A percentile compares a stretch with the other conserved stretches of the same genome.
phyloP scores from a whole-genome alignment of 2,329 filamentous ascomycete species.

The Cladosporium sp. region DNA sequence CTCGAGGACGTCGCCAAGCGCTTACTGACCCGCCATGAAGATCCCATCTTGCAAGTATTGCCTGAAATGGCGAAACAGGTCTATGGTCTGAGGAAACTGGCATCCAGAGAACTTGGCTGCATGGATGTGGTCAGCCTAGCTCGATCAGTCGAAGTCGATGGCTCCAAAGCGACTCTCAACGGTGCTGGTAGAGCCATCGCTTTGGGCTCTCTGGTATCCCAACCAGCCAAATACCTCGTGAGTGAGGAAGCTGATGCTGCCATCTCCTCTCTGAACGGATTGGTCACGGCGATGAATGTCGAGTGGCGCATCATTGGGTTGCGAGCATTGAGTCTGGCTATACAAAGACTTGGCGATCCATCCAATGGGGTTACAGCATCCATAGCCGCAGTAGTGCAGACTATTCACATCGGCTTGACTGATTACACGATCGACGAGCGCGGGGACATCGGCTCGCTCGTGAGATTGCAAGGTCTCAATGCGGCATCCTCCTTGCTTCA shows the following conservation, averaged over 20 bases:
- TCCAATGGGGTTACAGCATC: background rate
- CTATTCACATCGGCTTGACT: slow-evolving; percentile 51
- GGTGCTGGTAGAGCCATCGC: slow-evolving; percentile 41
- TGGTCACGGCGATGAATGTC: slow-evolving; percentile 29
- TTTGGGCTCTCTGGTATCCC: slow-evolving; percentile 32
- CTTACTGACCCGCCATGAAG: slow-evolving; percentile 26
- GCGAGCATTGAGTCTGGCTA: slow-evolving; percentile 31
- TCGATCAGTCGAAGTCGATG: slow-evolving; percentile 23
- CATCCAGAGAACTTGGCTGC: slow-evolving; percentile 15
- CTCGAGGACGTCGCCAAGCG: slow-evolving; percentile 20
- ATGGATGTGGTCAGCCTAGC: slow-evolving; percentile 16
- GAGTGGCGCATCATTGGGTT: slow-evolving; percentile 41
- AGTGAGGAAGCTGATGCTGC: slow-evolving; percentile 21
- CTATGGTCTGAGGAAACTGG: slow-evolving; percentile 13
- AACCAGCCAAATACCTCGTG: slow-evolving; percentile 14
- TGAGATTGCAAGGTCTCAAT: slow-evolving; percentile 71
- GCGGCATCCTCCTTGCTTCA: slow-evolving; percentile 40
- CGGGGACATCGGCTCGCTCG: slow-evolving; percentile 83
- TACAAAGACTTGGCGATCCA: background rate
- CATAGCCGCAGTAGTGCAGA: slow-evolving; percentile 3
- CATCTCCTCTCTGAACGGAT: slow-evolving; percentile 29
- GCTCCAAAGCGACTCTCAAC: slow-evolving; percentile 34
- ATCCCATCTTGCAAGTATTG: slow-evolving; percentile 18
- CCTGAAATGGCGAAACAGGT: slow-evolving; percentile 20
- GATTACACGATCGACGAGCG: slow-evolving; percentile 88